These are phyloP conservation scores for Pythium brassicae DNA, from an alignment of 352 stramenopile species.

Conservation along the genomic window DNA sequence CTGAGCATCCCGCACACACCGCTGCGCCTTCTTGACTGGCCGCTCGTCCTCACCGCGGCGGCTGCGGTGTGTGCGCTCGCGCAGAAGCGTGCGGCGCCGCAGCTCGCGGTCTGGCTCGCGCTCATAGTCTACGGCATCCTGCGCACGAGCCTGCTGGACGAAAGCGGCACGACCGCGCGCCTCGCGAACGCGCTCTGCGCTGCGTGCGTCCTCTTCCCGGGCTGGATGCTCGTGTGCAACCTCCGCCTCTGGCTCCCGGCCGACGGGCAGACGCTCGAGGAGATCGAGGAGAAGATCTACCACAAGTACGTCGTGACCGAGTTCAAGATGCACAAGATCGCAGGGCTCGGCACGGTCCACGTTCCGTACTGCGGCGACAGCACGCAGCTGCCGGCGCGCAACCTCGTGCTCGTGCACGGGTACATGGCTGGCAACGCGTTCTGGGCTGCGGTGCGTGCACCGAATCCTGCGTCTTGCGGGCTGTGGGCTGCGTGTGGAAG, in stretches of 20 bases:
- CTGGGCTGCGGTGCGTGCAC: slow-evolving; percentile 51
- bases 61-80: slow-evolving; percentile 13
- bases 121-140: slow-evolving; percentile 46
- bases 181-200: slow-evolving; percentile 34
- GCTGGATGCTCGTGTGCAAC: slow-evolving; percentile 47
- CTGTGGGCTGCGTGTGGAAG: background rate
- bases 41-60: slow-evolving; percentile 43
- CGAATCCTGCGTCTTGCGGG: background rate
- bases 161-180: slow-evolving; percentile 24
- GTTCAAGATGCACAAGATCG: slow-evolving; percentile 49
- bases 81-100: slow-evolving; percentile 5
- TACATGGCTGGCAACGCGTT: slow-evolving; percentile 75
- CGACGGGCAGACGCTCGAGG: slow-evolving; percentile 40
- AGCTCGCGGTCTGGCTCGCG: slow-evolving; percentile 24
- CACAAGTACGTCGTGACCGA: slow-evolving; percentile 54
- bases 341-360: slow-evolving; percentile 67
- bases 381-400: slow-evolving; percentile 43
- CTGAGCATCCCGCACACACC: slow-evolving; percentile 47
- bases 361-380: slow-evolving; percentile 68
- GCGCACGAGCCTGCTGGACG: slow-evolving; percentile 30
- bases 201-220: slow-evolving; percentile 40
- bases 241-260: slow-evolving; percentile 55
- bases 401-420: slow-evolving; percentile 73
- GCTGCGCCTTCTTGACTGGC: slow-evolving; percentile 46
- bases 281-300: slow-evolving; percentile 65